Conservation (phyloP, 139 green algal species). For the Helicosporidium sp. region DNA sequence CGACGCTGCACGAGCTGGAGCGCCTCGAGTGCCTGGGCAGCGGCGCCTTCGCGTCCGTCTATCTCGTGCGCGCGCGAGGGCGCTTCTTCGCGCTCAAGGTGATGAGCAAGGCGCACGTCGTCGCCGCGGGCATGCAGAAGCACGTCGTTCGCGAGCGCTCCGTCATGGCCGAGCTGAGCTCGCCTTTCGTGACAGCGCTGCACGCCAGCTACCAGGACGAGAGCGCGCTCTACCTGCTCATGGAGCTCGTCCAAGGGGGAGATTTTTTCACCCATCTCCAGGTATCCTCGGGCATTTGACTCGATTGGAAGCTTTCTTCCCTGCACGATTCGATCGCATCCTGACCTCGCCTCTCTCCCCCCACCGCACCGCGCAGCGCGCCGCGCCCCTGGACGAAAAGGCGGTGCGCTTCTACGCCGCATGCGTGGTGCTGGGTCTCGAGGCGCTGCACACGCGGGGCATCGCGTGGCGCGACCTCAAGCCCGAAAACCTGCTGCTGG, state of each 20-base stretch:
- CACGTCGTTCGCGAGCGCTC: slow-evolving; percentile 72
- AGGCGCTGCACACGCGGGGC: slow-evolving; percentile 61
- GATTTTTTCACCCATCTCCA: slow-evolving; percentile 85
- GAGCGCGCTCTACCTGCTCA: slow-evolving; percentile 59
- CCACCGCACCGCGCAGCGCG: slow-evolving; percentile 4
- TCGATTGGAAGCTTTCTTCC: no score
- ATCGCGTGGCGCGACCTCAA: slow-evolving; percentile 60
- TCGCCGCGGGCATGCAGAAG: slow-evolving; percentile 37
- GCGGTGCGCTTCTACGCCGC: slow-evolving; percentile 72
- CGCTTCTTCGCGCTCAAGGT: slow-evolving; percentile 58
- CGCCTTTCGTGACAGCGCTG: slow-evolving; percentile 56
- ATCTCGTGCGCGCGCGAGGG: slow-evolving; percentile 36
- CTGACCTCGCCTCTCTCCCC: not conserved
- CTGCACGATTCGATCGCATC: not conserved
- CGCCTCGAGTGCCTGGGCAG: slow-evolving; percentile 50
- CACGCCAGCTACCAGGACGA: not conserved
- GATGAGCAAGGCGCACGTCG: slow-evolving; percentile 59
- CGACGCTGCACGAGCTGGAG: slow-evolving; percentile 35
- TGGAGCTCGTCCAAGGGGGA: slow-evolving; percentile 73
- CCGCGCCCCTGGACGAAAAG: slow-evolving; percentile 38
- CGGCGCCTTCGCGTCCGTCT: slow-evolving; percentile 70
- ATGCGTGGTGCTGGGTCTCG: slow-evolving; percentile 56
- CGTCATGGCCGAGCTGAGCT: slow-evolving; percentile 49
- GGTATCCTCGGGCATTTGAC: slow-evolving; percentile 3
- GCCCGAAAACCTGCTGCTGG: slow-evolving; percentile 49